A percentile compares a stretch with the other conserved stretches of the same genome.
These are phyloP conservation scores for Botryobasidium botryosum DNA, from an alignment of 768 basidiomycete species.

Conservation along the genomic window DNA sequence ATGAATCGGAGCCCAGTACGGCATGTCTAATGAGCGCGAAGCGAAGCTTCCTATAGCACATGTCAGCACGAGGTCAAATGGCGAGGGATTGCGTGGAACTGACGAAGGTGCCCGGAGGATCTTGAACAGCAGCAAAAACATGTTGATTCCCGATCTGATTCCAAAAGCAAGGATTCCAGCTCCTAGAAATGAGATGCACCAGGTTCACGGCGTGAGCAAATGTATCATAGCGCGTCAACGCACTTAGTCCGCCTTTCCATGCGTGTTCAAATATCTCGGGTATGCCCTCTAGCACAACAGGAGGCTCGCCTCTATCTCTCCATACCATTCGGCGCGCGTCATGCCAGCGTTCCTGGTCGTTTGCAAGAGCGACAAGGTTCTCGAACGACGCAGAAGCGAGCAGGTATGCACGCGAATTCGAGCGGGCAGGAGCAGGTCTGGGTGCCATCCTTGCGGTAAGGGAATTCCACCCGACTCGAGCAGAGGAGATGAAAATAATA, in stretches of 20 bases:
- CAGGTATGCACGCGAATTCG: constrained; percentile 2
- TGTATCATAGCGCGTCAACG: constrained; percentile 20
- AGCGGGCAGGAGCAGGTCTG: no score
- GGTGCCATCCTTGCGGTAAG: no score
- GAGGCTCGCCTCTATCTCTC: constrained; percentile 63
- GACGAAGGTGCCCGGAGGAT: constrained; percentile 38
- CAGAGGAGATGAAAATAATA: no score
- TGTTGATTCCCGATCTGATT: constrained; percentile 67
- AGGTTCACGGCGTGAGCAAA: background rate
- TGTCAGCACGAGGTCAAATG: no score
- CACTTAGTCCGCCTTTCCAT: constrained; percentile 49
- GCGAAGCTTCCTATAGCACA: constrained; percentile 35
- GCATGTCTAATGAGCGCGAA: constrained; percentile 59
- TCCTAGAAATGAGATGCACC: constrained; percentile 28
- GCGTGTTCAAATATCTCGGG: constrained; percentile 59
- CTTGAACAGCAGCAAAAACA: constrained; percentile 60
- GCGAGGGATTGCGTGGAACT: background rate
- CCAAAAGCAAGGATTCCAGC: constrained; percentile 66
- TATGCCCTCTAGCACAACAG: constrained; percentile 44
- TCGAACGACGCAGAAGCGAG: constrained; percentile 44
- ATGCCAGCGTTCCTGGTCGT: constrained; percentile 47
- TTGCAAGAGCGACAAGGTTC: constrained; percentile 68
- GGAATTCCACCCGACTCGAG: no score
- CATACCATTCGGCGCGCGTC: constrained; percentile 61
- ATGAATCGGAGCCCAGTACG: constrained; percentile 65